Base-by-base conservation (phyloP, 2,329 filamentous ascomycete genomes). In the Fusarium citri region DNA sequence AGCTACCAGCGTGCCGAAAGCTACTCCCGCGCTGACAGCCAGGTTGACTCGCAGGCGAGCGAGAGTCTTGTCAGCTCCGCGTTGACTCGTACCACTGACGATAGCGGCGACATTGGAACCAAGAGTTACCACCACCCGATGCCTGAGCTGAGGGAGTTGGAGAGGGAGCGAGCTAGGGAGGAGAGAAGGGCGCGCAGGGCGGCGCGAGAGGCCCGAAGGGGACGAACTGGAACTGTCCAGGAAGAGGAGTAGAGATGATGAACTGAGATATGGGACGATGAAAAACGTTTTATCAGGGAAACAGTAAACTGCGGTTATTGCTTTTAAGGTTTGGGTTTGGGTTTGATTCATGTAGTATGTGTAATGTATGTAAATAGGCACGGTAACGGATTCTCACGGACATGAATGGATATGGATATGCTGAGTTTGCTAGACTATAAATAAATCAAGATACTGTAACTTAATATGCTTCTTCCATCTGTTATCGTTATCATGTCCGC, bases 81-180 rank as follows among this genome's bases (percentile, higher is more conserved):
- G 41, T 45, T 72, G 55, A 64, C 67, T 18, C 78, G 80, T 59
- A 84, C 82, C 74, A 82, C 83, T 6, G 60, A 77, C 75, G 61
- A 77, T 77, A 75, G 78, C 46, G 84, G 83, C 74, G 86, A 88
- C 4, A 70, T 85, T 11, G 87, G 87, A 30, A 88, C 86, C 70
- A 88, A 88, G 82, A 83, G 85, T 40, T 88, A 89, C 74, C 82
- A 81, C 69, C 86, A 88, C 70, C 78, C 84, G 40, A 86, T 88
- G 76, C 87, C 87, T 4, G 86, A 87, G 68, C 75, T 87, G 69
- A 81, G 64, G 72, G 78, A 79, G 73, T 64, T 78, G 64, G 69
- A 75, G 66, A 74, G 72, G 70, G 76, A 78, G 69, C 68, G 78
- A 25, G 73, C 77, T 30, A 71, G 79, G 46, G 78, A 79, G 69